A percentile compares a stretch with the other conserved stretches of the same genome.
Conservation (phyloP, 2,329 filamentous ascomycete genomes). For the Stagonosporopsis vannaccii region DNA sequence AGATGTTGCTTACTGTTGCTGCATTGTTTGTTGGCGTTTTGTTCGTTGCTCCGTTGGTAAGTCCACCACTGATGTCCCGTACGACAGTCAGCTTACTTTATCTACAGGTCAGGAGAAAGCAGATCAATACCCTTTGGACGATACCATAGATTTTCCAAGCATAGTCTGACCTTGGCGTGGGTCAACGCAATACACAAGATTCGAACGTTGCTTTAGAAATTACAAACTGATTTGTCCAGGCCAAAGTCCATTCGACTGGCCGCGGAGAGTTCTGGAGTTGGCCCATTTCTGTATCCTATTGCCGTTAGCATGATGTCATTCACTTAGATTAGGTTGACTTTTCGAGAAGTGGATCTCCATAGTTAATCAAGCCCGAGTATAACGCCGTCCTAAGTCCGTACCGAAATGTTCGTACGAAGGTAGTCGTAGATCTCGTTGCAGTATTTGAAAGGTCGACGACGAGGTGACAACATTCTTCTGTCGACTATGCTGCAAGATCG, state of each 20-base stretch:
- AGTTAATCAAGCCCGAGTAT: not conserved
- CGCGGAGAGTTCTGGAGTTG: not conserved
- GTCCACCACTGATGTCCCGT: conserved; percentile 9
- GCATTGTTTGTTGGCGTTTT: conserved; percentile 79
- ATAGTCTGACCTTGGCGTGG: not conserved
- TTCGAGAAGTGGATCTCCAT: not conserved
- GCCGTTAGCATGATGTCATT: conserved; percentile 10
- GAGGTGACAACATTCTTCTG: not conserved
- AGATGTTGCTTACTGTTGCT: conserved; percentile 82
- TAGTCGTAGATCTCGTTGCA: too few relatives aligned
- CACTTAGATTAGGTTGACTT: not conserved
- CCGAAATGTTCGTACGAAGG: not conserved
- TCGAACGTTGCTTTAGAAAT: not conserved
- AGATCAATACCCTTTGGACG: conserved; percentile 71
- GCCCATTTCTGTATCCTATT: not conserved
- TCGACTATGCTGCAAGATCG: not conserved
- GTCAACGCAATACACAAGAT: not conserved
- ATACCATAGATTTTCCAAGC: conserved; percentile 38
- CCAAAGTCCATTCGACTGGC: not conserved
- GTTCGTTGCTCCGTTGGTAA: conserved; percentile 83
- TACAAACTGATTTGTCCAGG: not conserved
- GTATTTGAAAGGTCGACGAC: not conserved
- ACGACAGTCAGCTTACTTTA: conserved; percentile 16
- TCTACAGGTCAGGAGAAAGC: conserved; percentile 63
- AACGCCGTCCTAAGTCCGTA: conserved; percentile 4